A percentile compares a stretch with the other conserved stretches of the same genome.
Conservation (phyloP, 2,329 filamentous ascomycete species). For the Sphaerulina vaccinii region DNA sequence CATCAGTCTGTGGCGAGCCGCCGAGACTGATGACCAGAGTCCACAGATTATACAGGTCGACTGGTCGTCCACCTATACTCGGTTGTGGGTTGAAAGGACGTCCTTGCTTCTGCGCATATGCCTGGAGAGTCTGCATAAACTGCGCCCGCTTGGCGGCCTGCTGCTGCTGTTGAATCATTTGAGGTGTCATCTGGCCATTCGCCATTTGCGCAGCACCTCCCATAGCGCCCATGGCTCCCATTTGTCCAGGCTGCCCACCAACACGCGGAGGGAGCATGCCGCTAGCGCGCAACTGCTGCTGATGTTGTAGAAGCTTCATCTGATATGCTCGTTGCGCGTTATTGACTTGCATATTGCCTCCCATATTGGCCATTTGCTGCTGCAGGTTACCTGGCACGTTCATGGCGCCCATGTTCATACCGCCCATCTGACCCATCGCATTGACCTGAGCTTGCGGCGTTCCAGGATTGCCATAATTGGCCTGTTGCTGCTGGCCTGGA, state of each 20-base stretch:
- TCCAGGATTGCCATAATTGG: slow-evolving; percentile 43
- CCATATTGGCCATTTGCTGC: slow-evolving; percentile 42
- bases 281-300: slow-evolving; percentile 58
- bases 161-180: slow-evolving; percentile 23
- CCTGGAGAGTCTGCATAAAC: slow-evolving; percentile 67
- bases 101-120: slow-evolving; percentile 74
- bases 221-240: slow-evolving; percentile 27
- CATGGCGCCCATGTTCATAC: slow-evolving; percentile 37
- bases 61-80: slow-evolving; percentile 66
- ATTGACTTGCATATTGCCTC: slow-evolving; percentile 49
- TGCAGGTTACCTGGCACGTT: slow-evolving; percentile 47
- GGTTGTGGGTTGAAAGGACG: slow-evolving; percentile 74
- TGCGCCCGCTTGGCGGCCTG: slow-evolving; percentile 31
- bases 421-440: slow-evolving; percentile 40
- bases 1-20: slow-evolving; percentile 72
- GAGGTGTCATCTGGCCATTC: slow-evolving; percentile 26
- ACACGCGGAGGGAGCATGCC: slow-evolving; percentile 34
- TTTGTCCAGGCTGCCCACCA: slow-evolving; percentile 30
- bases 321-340: slow-evolving; percentile 80
- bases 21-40: slow-evolving; percentile 72
- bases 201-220: slow-evolving; percentile 24
- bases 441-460: slow-evolving; percentile 27
- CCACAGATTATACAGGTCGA: slow-evolving; percentile 77
- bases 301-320: slow-evolving; percentile 77
- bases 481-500: slow-evolving; percentile 31